Evolutionary conservation across 352 stramenopile genomes (phyloP).

Genomic region (Globisporangium cylindrosporum): DNA sequence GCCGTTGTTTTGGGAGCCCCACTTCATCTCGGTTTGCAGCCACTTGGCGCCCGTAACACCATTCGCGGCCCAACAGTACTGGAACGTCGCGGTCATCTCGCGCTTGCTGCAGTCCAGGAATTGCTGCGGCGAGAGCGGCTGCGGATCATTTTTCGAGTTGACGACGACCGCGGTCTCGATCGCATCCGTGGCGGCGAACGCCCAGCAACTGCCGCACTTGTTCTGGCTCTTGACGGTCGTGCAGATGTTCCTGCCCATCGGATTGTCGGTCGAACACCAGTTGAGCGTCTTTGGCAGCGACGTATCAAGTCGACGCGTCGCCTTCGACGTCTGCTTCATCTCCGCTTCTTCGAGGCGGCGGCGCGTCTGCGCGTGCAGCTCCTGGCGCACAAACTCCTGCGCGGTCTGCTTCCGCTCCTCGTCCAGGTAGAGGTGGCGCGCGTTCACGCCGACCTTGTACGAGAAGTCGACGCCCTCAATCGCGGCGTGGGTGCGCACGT

Average conservation of each 20-base stretch:
- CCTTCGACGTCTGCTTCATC: constrained; percentile 2
- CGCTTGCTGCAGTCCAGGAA: constrained; percentile 74
- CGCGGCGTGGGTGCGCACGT: constrained; percentile 50
- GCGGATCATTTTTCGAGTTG: constrained; percentile 32
- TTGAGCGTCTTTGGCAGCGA: constrained; percentile 41
- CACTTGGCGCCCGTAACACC: constrained; percentile 49
- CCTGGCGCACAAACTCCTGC: constrained; percentile 58
- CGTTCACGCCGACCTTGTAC: constrained; percentile 66
- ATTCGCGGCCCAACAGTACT: constrained; percentile 69
- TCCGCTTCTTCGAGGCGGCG: constrained; percentile 18
- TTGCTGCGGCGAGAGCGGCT: constrained; percentile 75
- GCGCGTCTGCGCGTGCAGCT: constrained; percentile 39
- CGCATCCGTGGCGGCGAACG: constrained; percentile 70
- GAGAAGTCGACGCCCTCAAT: constrained; percentile 41
- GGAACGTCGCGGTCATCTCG: constrained; percentile 63
- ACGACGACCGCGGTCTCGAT: constrained; percentile 76
- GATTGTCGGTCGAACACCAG: constrained; percentile 77
- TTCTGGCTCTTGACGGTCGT: constrained; percentile 78
- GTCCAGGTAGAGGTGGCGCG: constrained; percentile 62
- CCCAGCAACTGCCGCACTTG: constrained; percentile 79
- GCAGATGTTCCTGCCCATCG: constrained; percentile 59
- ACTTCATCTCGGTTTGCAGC: constrained; percentile 68
- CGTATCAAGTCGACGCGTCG: constrained; percentile 12
- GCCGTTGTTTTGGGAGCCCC: constrained; percentile 70
- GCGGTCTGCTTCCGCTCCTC: constrained; percentile 31